Base-by-base conservation (phyloP, 106 monocot species). In the Allium fistulosum region DNA sequence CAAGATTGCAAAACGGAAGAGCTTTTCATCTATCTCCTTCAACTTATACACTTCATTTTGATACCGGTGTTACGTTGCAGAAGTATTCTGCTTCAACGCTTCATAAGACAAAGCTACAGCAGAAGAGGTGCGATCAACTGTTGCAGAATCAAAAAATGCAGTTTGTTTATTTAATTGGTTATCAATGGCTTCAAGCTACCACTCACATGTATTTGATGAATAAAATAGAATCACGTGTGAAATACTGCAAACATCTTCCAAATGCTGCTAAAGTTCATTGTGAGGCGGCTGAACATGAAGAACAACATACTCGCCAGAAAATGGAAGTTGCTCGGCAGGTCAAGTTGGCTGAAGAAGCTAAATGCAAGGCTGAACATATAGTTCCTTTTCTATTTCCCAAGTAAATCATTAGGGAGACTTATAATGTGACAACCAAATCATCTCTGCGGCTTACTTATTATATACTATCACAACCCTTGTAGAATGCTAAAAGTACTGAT, bases 221-320 rank as follows among this genome's bases (percentile, higher is more conserved):
- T 83, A 74, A 99, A 99, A 72, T 93, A 58, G 81, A 79, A 46
- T 92, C 90, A 7, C 92, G 93, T 71, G 82, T 99, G 50, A 87
- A 85, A 7, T 99, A 99, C 75, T 99, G 97, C 75, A 89, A 90
- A 46, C 90, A 90, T 79, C 77, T 99, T 57, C 93, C 93, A 63
- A 87, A 92, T 72, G 92, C 92, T 72, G 97, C 97, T 46, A 93
- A 93, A 71, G 83, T 90, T 71, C 97, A 99, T 62, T 93, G 87
- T 78, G 93, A 99, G 72, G 93, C 77, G 72, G 97, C 97, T 62
- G 97, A 90, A 62, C 90, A 84, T 63, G 89, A 92, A 76, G 97
- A 99, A 56, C 92, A 93, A 22, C 22, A 22, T 22, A 53, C 97
- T 26, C 84, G 87, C n/a, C 97, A 90, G 74, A 86, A 71, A 70